Evolutionary conservation across 2,329 filamentous ascomycete species (phyloP).

Genomic region (Rhinocladiella similis): DNA sequence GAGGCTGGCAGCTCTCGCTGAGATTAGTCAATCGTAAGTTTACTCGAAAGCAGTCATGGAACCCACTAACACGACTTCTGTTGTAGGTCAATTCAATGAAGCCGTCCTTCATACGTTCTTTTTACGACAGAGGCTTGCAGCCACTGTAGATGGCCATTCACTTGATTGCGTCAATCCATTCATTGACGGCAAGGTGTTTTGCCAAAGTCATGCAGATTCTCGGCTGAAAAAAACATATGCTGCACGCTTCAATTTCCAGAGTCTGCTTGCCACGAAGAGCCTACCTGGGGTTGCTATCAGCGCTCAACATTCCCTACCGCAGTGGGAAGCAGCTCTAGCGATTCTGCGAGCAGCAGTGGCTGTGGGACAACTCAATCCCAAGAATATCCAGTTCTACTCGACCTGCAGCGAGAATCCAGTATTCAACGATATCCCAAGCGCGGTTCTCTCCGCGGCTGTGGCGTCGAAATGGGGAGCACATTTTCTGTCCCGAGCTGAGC

Average conservation of each 20-base stretch:
- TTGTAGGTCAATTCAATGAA: slow-evolving; percentile 15
- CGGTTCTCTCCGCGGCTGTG: slow-evolving; percentile 9
- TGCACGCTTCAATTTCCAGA: slow-evolving; percentile 12
- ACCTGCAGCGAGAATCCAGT: slow-evolving; percentile 14
- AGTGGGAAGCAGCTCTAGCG: slow-evolving; percentile 11
- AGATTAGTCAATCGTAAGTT: slow-evolving; percentile 20
- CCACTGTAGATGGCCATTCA: slow-evolving; percentile 4
- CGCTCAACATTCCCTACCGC: slow-evolving; percentile 5
- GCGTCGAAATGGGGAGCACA: slow-evolving; percentile 2
- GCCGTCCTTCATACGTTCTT: slow-evolving; percentile 12
- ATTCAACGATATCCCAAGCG: slow-evolving; percentile 8
- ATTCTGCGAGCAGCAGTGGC: slow-evolving; percentile 6
- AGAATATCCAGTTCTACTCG: slow-evolving; percentile 10
- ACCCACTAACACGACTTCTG: not conserved
- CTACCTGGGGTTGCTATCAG: not conserved
- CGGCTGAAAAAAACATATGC: slow-evolving; percentile 9
- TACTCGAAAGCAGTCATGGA: not conserved
- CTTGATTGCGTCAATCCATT: slow-evolving; percentile 14
- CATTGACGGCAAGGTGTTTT: slow-evolving; percentile 3
- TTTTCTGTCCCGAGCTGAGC: not conserved
- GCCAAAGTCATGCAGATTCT: slow-evolving; percentile 1
- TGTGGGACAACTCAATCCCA: slow-evolving; percentile 6
- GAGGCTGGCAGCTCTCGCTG: slow-evolving; percentile 14
- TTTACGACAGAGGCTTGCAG: slow-evolving; percentile 6
- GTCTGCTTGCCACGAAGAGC: slow-evolving; percentile 7